Base-by-base conservation (phyloP, 1,139 yeast genomes). In the Zygosaccharomyces sapae region DNA sequence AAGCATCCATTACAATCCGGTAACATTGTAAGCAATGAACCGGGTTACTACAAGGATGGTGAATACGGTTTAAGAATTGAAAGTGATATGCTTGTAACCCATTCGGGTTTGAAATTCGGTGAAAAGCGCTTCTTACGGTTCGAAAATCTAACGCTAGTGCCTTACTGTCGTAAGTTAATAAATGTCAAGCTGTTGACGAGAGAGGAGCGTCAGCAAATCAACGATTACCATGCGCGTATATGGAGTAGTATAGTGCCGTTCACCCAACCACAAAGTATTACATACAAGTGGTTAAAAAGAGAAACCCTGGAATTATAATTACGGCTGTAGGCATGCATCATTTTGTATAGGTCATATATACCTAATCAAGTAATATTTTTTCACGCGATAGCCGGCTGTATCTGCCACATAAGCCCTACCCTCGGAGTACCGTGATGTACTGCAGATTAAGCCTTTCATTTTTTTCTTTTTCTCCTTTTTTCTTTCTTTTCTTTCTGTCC, bases 1-100 rank as follows among this genome's bases (percentile, higher is more conserved):
- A 54, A 60, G 8, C 63, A 49, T 52, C 65, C 72, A 10, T 54
- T 71, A 39, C 51, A 63, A 45, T 57, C 58, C 20, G 98, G 98
- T 30, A 86, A 88, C 67, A 72, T 90, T 41, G 72, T 89, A 41
- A 85, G 96, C 20, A 89, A 92, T 68, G 99, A 94, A 68, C 99
- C 99, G 1, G 98, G 99, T 0, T 92, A 74, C 68, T 94, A 94
- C 65, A 87, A 88, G 65, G 95, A 86, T 53, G 96, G 94, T 12
- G 83, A 84, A 53, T 94, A 85, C 65, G 99, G 99, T 50, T 86
- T 92, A 52, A 79, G 99, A 62, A 84, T 92, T 55, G 99, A 94
- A 67, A 88, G 86, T 62, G 86, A 76, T 62, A 67, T 88, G 60
- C 73, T 86, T 67, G 79, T 77, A 44, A 71, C 70, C 55, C 67